Evolutionary conservation across 164 flowering plant genomes (phyloP), one percentile per base, ranked within the genome.

Genomic region (Paratinospora sagittata): DNA sequence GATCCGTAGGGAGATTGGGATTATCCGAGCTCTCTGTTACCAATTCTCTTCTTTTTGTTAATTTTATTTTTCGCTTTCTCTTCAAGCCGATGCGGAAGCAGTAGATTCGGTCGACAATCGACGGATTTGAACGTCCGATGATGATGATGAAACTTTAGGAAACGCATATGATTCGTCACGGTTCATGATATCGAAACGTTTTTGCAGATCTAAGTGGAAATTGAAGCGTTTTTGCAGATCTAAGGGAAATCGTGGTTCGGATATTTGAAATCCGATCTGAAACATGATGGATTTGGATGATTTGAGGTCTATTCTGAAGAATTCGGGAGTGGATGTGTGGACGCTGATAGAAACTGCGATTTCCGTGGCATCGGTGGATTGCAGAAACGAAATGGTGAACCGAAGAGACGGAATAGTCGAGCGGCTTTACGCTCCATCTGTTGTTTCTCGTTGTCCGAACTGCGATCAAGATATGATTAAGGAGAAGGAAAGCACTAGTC

Each of bases 391-490:
- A 71, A 67, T 96, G 84, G 88, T 73, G 80, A 65, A 64, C 11
- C 84, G 93, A 64, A 84, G 99, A 66, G 99, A 96, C 66, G 82
- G 78, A 36, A 90, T 96, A 58, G 90, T 93, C 30, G 90, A 85
- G 84, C 77, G 75, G 61, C 87, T 96, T 12, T 96, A 84, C 72
- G 65, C 85, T 0, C 52, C 75, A 69, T 19, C 69, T 70, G 70
- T 30, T 67, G 5, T 5, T 6, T 55, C 73, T 39, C 72, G 81
- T 36, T 87, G 94, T 72, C 47, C 70, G 19, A 87, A 81, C 62
- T 85, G 92, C 64, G 80, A 71, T 66, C 37, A 47, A 3, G 23
- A 52, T 13, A 82, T 49, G 5, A 77, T 34, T 45, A 33, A 58
- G 11, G 66, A 58, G 70, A 43, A 63, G 62, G 41, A 58, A n/a